Conservation (phyloP, 176 grass and related monocot genomes). For the Avena atlantica region DNA sequence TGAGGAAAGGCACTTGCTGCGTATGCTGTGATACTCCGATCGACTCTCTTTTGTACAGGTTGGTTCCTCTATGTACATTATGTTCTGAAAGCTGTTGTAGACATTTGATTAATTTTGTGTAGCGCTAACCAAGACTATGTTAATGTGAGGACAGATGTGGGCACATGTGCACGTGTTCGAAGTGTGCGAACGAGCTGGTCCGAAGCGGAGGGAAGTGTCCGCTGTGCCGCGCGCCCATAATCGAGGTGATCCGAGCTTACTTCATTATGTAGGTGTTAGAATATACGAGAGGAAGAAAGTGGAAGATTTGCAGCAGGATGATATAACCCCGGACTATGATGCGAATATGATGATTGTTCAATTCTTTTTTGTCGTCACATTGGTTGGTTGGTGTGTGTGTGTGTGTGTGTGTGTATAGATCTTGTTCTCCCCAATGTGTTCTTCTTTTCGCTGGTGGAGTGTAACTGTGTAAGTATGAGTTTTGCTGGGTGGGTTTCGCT, state of each 20-base stretch:
- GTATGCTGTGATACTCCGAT: constrained; percentile 88
- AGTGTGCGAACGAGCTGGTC: constrained; percentile 90
- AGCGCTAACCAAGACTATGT: constrained; percentile 9
- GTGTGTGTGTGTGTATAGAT: background rate
- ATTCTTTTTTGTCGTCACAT: background rate
- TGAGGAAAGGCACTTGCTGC: constrained; percentile 90
- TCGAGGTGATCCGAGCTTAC: constrained; percentile 77
- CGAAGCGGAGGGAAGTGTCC: constrained; percentile 85
- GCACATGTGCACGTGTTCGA: constrained; percentile 98
- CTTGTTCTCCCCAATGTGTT: constrained; percentile 9
- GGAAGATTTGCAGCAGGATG: background rate
- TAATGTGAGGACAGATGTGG: constrained; percentile 63
- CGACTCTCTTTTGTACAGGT: constrained; percentile 95
- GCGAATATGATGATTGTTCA: background rate
- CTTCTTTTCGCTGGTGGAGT: background rate
- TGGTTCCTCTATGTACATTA: background rate
- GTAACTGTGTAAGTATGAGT: constrained; percentile 21
- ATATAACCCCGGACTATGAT: constrained; percentile 22
- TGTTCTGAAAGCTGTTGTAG: background rate
- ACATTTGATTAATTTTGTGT: background rate
- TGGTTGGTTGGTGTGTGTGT: background rate
- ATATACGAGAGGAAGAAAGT: constrained; percentile 29
- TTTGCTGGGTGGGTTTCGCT: constrained; percentile 7
- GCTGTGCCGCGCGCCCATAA: constrained; percentile 89
- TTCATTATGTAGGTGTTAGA: constrained; percentile 63